Percentiles rank a stretch among this genome's conserved stretches.
These are phyloP conservation scores for Candida xiaguanensis DNA, from an alignment of 805 yeast species.

Conservation along the genomic window DNA sequence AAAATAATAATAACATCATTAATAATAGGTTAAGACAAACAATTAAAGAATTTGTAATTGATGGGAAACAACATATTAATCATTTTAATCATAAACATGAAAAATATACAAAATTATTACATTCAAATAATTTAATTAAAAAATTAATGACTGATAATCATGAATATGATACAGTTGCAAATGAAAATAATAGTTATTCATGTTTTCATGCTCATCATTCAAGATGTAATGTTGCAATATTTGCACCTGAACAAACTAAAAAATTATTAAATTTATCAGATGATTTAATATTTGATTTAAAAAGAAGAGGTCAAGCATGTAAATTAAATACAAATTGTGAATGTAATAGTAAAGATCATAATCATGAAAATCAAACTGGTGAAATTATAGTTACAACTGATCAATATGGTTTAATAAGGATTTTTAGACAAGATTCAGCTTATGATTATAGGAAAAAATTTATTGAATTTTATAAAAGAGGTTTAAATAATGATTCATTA, in stretches of 20 bases:
- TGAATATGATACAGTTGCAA: constrained; percentile 24
- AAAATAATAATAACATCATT: constrained; percentile 38
- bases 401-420: constrained; percentile 64
- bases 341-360: constrained; percentile 8
- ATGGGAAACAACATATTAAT: constrained; percentile 29
- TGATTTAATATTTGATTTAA: constrained; percentile 72
- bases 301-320: constrained; percentile 20
- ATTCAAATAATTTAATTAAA: constrained; percentile 25
- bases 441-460: constrained; percentile 29
- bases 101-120: constrained; percentile 24
- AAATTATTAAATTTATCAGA: constrained; percentile 66
- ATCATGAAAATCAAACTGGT: constrained; percentile 16
- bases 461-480: constrained; percentile 14
- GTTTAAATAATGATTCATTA: constrained; percentile 4
- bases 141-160: constrained; percentile 21
- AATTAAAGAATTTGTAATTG: constrained; percentile 31
- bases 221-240: constrained; percentile 67
- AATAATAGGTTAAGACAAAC: constrained; percentile 35
- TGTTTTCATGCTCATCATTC: constrained; percentile 76
- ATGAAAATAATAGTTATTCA: constrained; percentile 59
- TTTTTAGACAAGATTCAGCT: constrained; percentile 78
- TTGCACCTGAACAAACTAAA: constrained; percentile 72
- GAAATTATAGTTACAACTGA: constrained; percentile 76
- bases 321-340: constrained; percentile 5
- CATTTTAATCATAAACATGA: constrained; percentile 29